Conservation (phyloP, 352 stramenopile genomes). For the Phytopythium boreale region DNA sequence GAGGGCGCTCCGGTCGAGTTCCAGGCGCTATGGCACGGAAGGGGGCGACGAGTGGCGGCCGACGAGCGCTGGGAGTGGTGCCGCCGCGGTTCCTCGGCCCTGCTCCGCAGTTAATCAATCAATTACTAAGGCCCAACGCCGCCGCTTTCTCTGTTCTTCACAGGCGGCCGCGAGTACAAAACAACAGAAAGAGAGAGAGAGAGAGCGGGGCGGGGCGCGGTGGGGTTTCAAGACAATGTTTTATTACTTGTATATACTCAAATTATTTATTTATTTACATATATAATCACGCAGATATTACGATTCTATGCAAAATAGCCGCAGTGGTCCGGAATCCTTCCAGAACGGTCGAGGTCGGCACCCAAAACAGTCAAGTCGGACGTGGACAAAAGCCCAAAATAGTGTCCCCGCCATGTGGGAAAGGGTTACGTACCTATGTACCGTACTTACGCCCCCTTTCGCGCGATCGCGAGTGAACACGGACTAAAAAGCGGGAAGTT, state of each 20-base stretch:
- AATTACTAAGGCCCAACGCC: not conserved
- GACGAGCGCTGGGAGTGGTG: not conserved
- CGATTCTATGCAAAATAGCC: not conserved
- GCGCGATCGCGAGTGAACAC: not conserved
- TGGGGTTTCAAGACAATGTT: not conserved
- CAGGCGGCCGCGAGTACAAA: slow-evolving; percentile 3
- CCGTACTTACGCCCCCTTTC: not conserved
- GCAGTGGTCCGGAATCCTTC: slow-evolving; percentile 1
- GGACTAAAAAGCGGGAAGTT: no score
- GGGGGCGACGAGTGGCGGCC: not conserved
- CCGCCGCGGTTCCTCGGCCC: not conserved
- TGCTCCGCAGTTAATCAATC: slow-evolving; percentile 1
- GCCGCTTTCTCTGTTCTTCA: slow-evolving; percentile 8
- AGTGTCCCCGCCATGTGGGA: not conserved
- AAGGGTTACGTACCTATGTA: not conserved
- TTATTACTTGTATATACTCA: not conserved
- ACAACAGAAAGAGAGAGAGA: not conserved
- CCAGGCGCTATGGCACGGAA: not conserved
- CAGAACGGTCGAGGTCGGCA: not conserved
- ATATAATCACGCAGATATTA: not conserved
- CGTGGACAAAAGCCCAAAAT: not conserved
- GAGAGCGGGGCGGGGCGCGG: not conserved
- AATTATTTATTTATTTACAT: not conserved
- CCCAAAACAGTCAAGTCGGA: slow-evolving; percentile 6
- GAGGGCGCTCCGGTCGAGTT: not conserved